Evolutionary conservation across 345 rosid genomes (phyloP), one percentile per base, ranked within the genome.

Genomic region (Punica granatum): DNA sequence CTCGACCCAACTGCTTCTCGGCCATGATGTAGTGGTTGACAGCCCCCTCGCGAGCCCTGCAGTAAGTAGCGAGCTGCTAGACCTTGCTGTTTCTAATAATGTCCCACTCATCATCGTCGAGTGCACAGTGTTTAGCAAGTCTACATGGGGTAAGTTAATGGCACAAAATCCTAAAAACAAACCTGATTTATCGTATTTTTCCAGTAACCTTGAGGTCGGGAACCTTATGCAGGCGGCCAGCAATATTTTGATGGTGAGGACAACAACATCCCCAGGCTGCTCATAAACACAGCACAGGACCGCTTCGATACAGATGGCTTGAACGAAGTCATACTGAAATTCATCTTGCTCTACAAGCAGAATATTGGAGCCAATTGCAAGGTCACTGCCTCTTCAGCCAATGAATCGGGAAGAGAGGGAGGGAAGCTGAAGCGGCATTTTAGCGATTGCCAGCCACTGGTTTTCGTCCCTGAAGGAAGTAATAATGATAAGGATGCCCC

Each of bases 1-100:
- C 36, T 15, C 36, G 15, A 14, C 64, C 64, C 64, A 60, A 35
- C 64, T 60, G 15, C 36, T 35, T 16, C 64, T 60, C 25, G 64
- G 64, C 25, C 64, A 60, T 36, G 36, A 35, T 31, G 64, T 11
- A 7, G 64, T 60, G 48, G 48, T 43, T 18, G 18, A 43, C 48
- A 37, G 48, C 48, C 48, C 48, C 48, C 48, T 43, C 48, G 11
- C 48, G 11, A 15, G 18, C 48, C 48, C 3, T 18, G 48, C 15
- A 14, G 15, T 1, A 14, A 14, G 11, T 0, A 4, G 18, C 14
- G 16, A 13, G 48, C 48, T 43, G 15, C 15, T 43, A 18, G 48
- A 43, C 1, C 48, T 43, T 14, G 48, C 48, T 43, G 48, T 11
- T 43, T 4, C 48, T 43, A 9, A 43, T 3, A 14, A 18, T 1